Evolutionary conservation across 352 stramenopile species (phyloP), one percentile per base, ranked within the genome.

Genomic region (Stephanocyclus meneghinianus): DNA sequence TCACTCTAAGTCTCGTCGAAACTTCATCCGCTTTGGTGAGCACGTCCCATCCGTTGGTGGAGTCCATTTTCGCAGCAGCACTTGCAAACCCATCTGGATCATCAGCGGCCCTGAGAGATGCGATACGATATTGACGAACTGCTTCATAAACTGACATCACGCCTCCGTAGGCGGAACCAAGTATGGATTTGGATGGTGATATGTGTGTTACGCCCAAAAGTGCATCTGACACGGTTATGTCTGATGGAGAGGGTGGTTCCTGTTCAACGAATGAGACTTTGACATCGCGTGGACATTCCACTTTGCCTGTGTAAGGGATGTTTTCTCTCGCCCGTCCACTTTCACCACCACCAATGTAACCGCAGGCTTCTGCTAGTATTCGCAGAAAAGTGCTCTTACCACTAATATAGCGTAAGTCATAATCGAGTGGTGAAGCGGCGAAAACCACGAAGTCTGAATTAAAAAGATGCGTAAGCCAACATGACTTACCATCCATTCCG

Each of bases 1-100:
- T 79, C 7, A 94, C 77, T 44, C 86, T 61, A 6, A 94, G 56
- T 44, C 81, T 78, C 3, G 83, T 92, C 10, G 89, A 83, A 10
- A 94, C 71, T 78, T 92, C 87, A 72, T 94, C 89, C 4, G 85
- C 89, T 68, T 88, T 88, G 32, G 87, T 92, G 42, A 92, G 56
- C 7, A 92, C 84, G 16, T 64, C 29, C 89, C 89, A 94, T 26
- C 85, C 87, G 71, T 87, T 69, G 0, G 50, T 71, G 16, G 57
- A 64, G 68, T 94, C 89, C 89, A 94, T 92, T 10, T 63, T 74
- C 18, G 81, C 63, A 4, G 79, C 71, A 42, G 84, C 83, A 47
- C 68, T 51, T 2, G 87, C 74, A 62, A 94, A 92, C 18, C 7
- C 77, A 61, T 91, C 78, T 10, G 87, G 81, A 63, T 92, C 68